Evolutionary conservation across 768 basidiomycete genomes (phyloP), one percentile per base, ranked within the genome.

Genomic region (Melanogaster broomeanus): DNA sequence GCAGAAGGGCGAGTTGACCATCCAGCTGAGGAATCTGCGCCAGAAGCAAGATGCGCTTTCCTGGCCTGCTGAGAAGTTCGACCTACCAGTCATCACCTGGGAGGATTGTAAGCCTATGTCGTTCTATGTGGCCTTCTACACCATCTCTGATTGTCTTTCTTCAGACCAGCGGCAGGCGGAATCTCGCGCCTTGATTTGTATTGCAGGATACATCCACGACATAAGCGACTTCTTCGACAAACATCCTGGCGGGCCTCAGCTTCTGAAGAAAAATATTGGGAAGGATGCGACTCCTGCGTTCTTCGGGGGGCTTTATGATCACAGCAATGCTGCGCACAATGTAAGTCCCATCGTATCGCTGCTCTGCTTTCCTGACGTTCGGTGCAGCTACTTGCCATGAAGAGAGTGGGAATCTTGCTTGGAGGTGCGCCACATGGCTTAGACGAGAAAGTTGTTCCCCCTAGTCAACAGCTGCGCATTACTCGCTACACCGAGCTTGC

Each of bases 201-300:
- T 96, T 54, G 86, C 90, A 33, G 93, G 93, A 6, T 93, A 89
- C 76, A 93, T 96, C 52, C 92, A 94, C 68, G 92, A 94, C 52
- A 84, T 91, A 38, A 74, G 82, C 3, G 70, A 75, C 11, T 95
- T 94, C 73, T 77, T 87, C 53, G 87, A 91, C 45, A 88, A 93
- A 61, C 93, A 96, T 67, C 93, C 93, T 7, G 93, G 93, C 59
- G 93, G 93, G 9, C 81, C 84, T 6, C 84, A 90, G 65, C 72
- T 92, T 15, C 72, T 96, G 50, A 78, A 84, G 63, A 87, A 88
- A 72, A 82, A 85, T 68, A 87, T 94, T 58, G 93, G 92, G 46
- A 90, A 86, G 68, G 93, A 96, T 60, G 91, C 88, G 7, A 91
- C 91, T 8, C 87, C 89, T 0, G 90, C 91, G 3, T 96, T 94